Conservation (phyloP, 1,284 basidiomycete species). For the Stygiomarasmius scandens region DNA sequence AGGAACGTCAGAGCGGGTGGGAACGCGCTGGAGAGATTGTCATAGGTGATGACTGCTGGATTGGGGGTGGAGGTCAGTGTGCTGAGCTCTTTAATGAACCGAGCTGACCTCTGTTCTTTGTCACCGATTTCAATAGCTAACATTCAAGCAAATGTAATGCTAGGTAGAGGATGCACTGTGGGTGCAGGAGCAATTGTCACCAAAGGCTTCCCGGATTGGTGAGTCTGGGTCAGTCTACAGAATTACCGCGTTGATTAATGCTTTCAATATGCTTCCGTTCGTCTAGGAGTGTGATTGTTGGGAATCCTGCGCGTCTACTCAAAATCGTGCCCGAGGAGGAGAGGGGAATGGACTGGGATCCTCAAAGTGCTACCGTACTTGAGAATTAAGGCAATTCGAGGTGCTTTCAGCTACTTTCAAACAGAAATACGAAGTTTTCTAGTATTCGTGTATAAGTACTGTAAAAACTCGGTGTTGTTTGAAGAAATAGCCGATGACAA, state of each 20-base stretch:
- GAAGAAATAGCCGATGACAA: too few species aligned
- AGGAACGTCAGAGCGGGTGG: slow-evolving; percentile 14
- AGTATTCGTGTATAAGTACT: too few species aligned
- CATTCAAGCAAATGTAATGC: slow-evolving; percentile 22
- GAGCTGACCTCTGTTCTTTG: too few species aligned
- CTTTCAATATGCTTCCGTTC: not conserved
- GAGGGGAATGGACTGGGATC: not conserved
- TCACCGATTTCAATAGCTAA: slow-evolving; percentile 7
- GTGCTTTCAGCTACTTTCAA: not conserved
- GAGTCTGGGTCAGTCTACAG: too few species aligned
- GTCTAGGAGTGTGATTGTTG: slow-evolving; percentile 3
- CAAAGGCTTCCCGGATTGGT: slow-evolving; percentile 16
- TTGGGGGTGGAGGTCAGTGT: slow-evolving; percentile 16
- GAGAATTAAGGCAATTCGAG: not conserved
- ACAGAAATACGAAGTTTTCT: too few species aligned
- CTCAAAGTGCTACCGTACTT: not conserved
- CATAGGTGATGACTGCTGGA: slow-evolving; percentile 26
- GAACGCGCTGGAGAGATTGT: slow-evolving; percentile 17
- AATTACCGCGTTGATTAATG: too few species aligned
- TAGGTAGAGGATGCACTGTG: slow-evolving; percentile 23
- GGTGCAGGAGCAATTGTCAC: slow-evolving; percentile 25
- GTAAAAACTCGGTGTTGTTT: too few species aligned
- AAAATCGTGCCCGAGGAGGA: slow-evolving; percentile 1
- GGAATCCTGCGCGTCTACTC: slow-evolving; percentile 16
- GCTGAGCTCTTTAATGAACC: not conserved